Evolutionary conservation across 2,329 filamentous ascomycete genomes (phyloP).

Genomic region (Mariannaea elegans): DNA sequence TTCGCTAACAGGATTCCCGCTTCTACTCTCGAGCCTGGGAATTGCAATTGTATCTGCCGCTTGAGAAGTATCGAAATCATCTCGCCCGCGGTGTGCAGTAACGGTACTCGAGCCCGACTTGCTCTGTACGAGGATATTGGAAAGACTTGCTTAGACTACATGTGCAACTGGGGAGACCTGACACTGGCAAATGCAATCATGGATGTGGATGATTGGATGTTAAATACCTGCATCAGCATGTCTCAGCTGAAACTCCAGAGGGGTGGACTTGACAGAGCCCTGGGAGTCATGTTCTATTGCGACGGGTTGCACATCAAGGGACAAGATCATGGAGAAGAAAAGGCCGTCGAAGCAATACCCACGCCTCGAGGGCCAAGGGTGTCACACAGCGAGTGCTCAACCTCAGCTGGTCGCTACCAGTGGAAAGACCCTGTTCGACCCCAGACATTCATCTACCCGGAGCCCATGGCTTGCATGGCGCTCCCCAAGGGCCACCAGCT

Average conservation of each 20-base stretch:
- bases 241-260: neutral
- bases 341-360: neutral
- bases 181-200: neutral
- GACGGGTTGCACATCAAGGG: neutral
- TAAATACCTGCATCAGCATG: conserved; percentile 12
- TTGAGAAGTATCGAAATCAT: conserved; percentile 7
- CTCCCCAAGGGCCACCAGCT: neutral
- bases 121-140: neutral
- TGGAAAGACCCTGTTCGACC: conserved; percentile 6
- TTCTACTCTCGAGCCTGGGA: neutral
- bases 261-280: neutral
- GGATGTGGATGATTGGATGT: conserved; percentile 14
- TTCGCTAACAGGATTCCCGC: neutral
- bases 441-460: conserved; percentile 6
- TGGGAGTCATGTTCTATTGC: conserved; percentile 10
- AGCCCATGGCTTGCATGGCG: conserved; percentile 2
- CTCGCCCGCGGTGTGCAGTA: conserved; percentile 2
- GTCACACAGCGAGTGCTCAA: conserved; percentile 12
- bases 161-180: neutral
- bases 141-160: neutral
- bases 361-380: neutral
- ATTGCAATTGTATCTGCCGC: neutral
- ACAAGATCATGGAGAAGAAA: neutral
- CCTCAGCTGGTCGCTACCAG: neutral
- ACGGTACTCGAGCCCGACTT: conserved; percentile 8